Percentiles rank a stretch among this genome's conserved stretches.
Evolutionary conservation across 352 stramenopile species (phyloP).

Genomic region (Vaucheria bursata): DNA sequence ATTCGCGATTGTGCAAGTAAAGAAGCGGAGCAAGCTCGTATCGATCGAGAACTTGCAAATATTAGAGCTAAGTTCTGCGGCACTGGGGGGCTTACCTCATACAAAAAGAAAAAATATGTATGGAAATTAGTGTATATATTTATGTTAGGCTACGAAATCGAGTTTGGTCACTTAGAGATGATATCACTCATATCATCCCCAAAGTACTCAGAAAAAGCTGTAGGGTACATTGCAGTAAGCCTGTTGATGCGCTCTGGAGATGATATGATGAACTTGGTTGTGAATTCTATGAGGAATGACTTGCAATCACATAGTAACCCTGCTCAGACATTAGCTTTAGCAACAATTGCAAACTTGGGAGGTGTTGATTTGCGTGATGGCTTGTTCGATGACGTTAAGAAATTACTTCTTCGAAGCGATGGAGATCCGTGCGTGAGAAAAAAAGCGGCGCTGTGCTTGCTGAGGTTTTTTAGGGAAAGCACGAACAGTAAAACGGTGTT

Average conservation of each 20-base stretch:
- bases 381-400: constrained; percentile 81
- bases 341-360: constrained; percentile 87
- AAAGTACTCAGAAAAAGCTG: constrained; percentile 67
- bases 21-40: constrained; percentile 84
- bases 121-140: constrained; percentile 99
- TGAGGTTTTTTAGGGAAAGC: constrained; percentile 80
- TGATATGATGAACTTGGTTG: constrained; percentile 69
- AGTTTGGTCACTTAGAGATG: constrained; percentile 96
- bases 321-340: constrained; percentile 82
- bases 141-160: constrained; percentile 96
- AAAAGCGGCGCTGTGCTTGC: constrained; percentile 87
- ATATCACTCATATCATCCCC: constrained; percentile 82
- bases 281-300: constrained; percentile 93
- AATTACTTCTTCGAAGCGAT: constrained; percentile 76
- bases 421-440: constrained; percentile 83
- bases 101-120: constrained; percentile 97
- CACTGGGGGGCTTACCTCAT: constrained; percentile 69
- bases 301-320: constrained; percentile 69
- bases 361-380: constrained; percentile 85
- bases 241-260: constrained; percentile 74
- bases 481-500: constrained; percentile 61
- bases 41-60: constrained; percentile 95
- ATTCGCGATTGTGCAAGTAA: constrained; percentile 59
- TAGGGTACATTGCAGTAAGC: constrained; percentile 91
- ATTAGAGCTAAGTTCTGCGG: constrained; percentile 93